Evolutionary conservation across 202 grass and related monocot genomes (phyloP), one percentile per base, ranked within the genome.

Genomic region (Elaeis oleifera): DNA sequence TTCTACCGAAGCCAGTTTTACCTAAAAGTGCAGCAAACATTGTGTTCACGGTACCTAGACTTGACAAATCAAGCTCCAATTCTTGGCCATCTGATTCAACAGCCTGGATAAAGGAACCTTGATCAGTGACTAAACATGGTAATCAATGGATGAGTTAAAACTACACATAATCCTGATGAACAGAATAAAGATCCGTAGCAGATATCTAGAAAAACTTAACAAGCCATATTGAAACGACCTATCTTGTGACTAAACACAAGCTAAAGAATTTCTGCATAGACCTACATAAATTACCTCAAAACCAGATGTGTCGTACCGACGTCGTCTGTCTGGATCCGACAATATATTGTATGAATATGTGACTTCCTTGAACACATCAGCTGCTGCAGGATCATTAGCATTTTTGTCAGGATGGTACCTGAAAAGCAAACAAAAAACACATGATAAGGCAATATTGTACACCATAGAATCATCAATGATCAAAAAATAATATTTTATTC

Each of bases 391-490:
- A 58, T 97, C 88, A 31, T 97, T 81, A 51, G 88, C 88, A 61
- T 97, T 97, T 78, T 97, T 97, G 69, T 97, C 94, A 49, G 94
- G 94, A 80, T 97, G 94, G 56, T 97, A 97, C 61, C 94, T 97
- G 72, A 18, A 57, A 39, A 51, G 28, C 51, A 8, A 58, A 61
- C 17, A 53, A 14, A 54, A 63, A 13, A 51, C n/a, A 52, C 4
- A 18, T 19, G 6, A 32, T 58, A 27, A 69, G 14, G 28, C 28
- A 29, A 29, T 44, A 8, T 11, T 44, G 36, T 44, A 13, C 36
- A 44, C 8, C 36, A 44, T 13, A 44, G 5, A 44, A 29, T 29
- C 28, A 29, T 29, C 28, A 29, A 29, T 6, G 28, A 5, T 29
- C 28, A 29, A 29, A 29, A 5, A 29, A 29, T 29, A 5, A 6